Evolutionary conservation across 2,329 filamentous ascomycete species (phyloP), one percentile per base, ranked within the genome.

Genomic region (Fusarium paranaense): DNA sequence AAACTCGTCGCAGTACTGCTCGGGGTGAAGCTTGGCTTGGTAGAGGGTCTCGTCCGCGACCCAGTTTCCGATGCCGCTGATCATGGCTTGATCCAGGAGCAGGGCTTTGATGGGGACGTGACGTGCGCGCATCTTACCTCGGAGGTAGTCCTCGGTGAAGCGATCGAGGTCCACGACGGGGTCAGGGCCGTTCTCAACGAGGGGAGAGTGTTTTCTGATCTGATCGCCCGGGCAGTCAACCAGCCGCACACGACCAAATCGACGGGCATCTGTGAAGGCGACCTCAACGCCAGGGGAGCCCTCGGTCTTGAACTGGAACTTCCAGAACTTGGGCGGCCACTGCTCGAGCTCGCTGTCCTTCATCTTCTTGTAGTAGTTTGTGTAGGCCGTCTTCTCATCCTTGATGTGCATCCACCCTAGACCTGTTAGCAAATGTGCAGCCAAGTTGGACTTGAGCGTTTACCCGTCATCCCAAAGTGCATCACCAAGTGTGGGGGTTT

Each of bases 11-110:
- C 93, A 95, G 83, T 97, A 97, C 81, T 98, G 95, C 81, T 98
- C 96, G 0, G 97, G 97, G 76, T 99, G 96, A 18, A 98, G 88
- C 59, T 89, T 91, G 6, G 97, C 93, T 76, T 98, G 92, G 79
- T 95, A 99, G 61, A 99, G 86, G 8, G 98, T 92, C 82, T 99
- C 97, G 80, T 99, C 97, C 1, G 93, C 95, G 63, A 99, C 96
- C 96, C 96, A 99, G 80, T 98, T 98, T 0, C 97, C 97, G 71
- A 99, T 94, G 9, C 97, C 97, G 78, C 94, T 97, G 70, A 98
- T 93, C 80, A 93, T 93, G 20, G 91, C 88, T 82, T 99, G 97
- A 80, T 98, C 94, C 5, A 98, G 87, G 14, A 99, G 85, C 22
- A 98, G 86, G 0, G 95, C 94, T 81, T 98, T 98, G 73, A 98